Conservation (phyloP, 2,329 filamentous ascomycete species). For the Huntiella abstrusa region DNA sequence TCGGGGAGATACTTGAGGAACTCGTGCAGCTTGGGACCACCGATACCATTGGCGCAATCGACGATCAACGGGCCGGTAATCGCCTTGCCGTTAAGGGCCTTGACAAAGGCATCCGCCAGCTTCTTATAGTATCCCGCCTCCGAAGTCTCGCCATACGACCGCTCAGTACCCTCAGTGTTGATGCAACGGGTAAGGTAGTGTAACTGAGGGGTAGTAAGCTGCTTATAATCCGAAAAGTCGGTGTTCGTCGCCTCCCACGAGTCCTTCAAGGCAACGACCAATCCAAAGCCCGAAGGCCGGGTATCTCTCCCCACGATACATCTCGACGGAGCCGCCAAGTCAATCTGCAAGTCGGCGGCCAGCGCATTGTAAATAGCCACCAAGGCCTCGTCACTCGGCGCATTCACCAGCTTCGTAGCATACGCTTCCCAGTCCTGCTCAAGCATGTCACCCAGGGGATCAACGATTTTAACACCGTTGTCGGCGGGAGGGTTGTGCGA, state of each 20-base stretch:
- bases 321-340: constrained; percentile 48
- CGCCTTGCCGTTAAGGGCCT: constrained; percentile 60
- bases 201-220: constrained; percentile 89
- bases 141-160: constrained; percentile 73
- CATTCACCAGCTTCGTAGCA: constrained; percentile 79
- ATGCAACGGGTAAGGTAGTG: constrained; percentile 90
- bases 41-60: constrained; percentile 93
- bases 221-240: constrained; percentile 67
- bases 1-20: constrained; percentile 66
- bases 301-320: constrained; percentile 89
- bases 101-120: constrained; percentile 65
- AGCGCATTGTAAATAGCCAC: constrained; percentile 59
- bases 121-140: constrained; percentile 94
- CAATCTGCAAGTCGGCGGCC: constrained; percentile 56
- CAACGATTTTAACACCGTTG: constrained; percentile 89
- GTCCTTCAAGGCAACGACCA: constrained; percentile 61
- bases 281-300: constrained; percentile 69
- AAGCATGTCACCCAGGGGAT: constrained; percentile 95
- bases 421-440: constrained; percentile 87
- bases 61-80: constrained; percentile 59
- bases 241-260: constrained; percentile 59
- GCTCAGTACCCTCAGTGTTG: constrained; percentile 76
- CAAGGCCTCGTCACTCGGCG: constrained; percentile 53
- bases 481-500: constrained; percentile 81
- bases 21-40: constrained; percentile 74